Evolutionary conservation across 352 stramenopile genomes (phyloP).

Genomic region (Pilasporangium apinafurcum): DNA sequence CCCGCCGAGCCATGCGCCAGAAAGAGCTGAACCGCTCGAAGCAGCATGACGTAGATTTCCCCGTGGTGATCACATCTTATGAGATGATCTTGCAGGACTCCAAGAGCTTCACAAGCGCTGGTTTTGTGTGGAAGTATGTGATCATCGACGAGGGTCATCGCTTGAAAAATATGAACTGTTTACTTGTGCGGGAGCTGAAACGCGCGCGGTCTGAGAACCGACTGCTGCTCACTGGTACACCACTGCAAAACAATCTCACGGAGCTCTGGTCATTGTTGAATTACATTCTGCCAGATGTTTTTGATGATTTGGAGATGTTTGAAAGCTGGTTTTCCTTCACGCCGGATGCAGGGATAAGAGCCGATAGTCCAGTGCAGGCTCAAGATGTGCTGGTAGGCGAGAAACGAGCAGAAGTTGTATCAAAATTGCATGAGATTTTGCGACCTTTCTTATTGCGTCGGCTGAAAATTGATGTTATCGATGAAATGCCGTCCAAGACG

Average conservation of each 20-base stretch:
- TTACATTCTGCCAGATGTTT: slow-evolving; percentile 96
- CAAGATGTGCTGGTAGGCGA: slow-evolving; percentile 89
- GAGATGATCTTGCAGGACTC: slow-evolving; percentile 81
- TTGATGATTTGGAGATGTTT: slow-evolving; percentile 97
- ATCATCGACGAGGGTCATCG: slow-evolving; percentile 98
- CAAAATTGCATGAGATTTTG: slow-evolving; percentile 97
- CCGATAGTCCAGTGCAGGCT: slow-evolving; percentile 62
- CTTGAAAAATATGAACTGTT: slow-evolving; percentile 97
- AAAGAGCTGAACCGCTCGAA: slow-evolving; percentile 44
- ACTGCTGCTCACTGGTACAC: slow-evolving; percentile 94
- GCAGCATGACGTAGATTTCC: slow-evolving; percentile 61
- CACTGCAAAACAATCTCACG: slow-evolving; percentile 97
- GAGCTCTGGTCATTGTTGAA: slow-evolving; percentile 99
- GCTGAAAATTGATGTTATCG: slow-evolving; percentile 92
- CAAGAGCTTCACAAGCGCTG: slow-evolving; percentile 42
- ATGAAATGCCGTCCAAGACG: slow-evolving; percentile 95
- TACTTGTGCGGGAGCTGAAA: slow-evolving; percentile 93
- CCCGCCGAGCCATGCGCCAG: slow-evolving; percentile 39
- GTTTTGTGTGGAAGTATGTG: slow-evolving; percentile 92
- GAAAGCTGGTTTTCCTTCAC: slow-evolving; percentile 98
- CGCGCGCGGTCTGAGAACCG: slow-evolving; percentile 89
- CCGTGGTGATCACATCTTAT: slow-evolving; percentile 86
- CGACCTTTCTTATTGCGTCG: slow-evolving; percentile 95
- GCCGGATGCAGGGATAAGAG: slow-evolving; percentile 58
- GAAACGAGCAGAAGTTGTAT: slow-evolving; percentile 91